A percentile compares a stretch with the other conserved stretches of the same genome.
phyloP scores from a whole-genome alignment of 108 stramenopile species.

The Cyclotella baltica region DNA sequence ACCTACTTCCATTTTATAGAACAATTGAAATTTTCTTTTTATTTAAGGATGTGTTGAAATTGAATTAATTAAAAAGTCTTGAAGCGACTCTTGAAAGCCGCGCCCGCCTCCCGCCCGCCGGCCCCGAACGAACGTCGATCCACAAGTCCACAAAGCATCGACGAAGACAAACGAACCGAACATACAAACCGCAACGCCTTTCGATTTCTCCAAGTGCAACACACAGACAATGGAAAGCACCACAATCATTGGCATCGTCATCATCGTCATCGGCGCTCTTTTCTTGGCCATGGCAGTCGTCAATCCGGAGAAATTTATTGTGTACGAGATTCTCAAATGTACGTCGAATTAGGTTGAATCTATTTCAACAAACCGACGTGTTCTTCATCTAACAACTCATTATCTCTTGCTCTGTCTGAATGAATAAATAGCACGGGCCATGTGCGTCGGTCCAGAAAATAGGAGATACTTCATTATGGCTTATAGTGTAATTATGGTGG shows the following conservation, averaged over 20 bases:
- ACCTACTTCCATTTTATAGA: too few relatives aligned
- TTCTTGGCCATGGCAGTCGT: conserved; percentile 28
- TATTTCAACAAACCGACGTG: neutral
- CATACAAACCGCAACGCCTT: too few relatives aligned
- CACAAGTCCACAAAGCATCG: too few relatives aligned
- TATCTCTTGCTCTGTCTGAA: neutral
- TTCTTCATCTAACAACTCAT: neutral
- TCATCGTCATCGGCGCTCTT: conserved; percentile 25
- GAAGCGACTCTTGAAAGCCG: too few relatives aligned
- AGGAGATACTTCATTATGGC: conserved; percentile 10
- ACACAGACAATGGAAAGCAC: conserved; percentile 1
- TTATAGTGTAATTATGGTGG: conserved; percentile 25
- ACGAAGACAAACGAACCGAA: too few relatives aligned
- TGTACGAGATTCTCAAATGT: conserved; percentile 18
- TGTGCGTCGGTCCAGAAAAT: conserved; percentile 2
- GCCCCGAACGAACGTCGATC: too few relatives aligned
- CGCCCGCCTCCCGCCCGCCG: too few relatives aligned
- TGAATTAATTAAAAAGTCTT: too few relatives aligned
- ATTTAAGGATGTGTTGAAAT: too few relatives aligned
- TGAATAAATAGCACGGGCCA: conserved; percentile 4
- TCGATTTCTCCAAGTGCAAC: too few relatives aligned
- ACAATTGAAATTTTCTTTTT: too few relatives aligned
- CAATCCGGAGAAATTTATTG: conserved; percentile 21
- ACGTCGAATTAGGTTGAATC: neutral
- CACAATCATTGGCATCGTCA: neutral